Percentiles rank a stretch among this genome's conserved stretches.
These are phyloP conservation scores for Globisporangium recalcitrans DNA, from an alignment of 352 stramenopile species.

Conservation along the genomic window DNA sequence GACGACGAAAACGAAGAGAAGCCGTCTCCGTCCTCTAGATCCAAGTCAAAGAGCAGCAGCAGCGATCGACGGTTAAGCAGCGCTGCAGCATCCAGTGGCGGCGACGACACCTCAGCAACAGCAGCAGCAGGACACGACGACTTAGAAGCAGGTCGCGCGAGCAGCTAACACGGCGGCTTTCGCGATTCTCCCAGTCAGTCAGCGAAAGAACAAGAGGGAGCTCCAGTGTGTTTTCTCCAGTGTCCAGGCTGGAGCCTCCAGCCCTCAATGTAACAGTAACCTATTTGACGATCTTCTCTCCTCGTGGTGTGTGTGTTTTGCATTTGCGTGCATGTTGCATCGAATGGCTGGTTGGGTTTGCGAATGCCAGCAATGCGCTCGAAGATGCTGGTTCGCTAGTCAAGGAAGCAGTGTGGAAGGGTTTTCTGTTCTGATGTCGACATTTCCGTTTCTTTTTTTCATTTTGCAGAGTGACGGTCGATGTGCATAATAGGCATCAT, in stretches of 20 bases:
- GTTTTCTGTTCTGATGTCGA: not conserved
- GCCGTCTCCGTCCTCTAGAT: not conserved
- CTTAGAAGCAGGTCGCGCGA: conserved; percentile 8
- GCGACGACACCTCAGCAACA: not conserved
- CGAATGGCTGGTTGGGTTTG: too few species aligned
- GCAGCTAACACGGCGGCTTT: not conserved
- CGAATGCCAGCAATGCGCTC: not conserved
- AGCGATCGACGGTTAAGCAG: not conserved
- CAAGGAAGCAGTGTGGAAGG: not conserved
- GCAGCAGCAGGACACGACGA: not conserved
- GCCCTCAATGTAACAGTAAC: conserved; percentile 10
- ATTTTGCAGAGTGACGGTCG: not conserved
- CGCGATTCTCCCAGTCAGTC: not conserved
- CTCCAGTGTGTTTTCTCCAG: too few species aligned
- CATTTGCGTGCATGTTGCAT: too few species aligned
- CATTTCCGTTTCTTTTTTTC: not conserved
- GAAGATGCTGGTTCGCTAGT: too few species aligned
- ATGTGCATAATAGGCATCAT: not conserved
- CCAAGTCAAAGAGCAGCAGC: not conserved
- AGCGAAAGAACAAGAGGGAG: not conserved
- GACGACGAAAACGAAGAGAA: not conserved
- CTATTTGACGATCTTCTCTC: too few species aligned
- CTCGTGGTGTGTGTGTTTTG: too few species aligned
- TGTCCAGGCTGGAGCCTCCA: too few species aligned
- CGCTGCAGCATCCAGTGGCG: not conserved